These are phyloP conservation scores for Botryosphaeria agaves DNA, from an alignment of 2,329 filamentous ascomycete species.

Conservation along the genomic window DNA sequence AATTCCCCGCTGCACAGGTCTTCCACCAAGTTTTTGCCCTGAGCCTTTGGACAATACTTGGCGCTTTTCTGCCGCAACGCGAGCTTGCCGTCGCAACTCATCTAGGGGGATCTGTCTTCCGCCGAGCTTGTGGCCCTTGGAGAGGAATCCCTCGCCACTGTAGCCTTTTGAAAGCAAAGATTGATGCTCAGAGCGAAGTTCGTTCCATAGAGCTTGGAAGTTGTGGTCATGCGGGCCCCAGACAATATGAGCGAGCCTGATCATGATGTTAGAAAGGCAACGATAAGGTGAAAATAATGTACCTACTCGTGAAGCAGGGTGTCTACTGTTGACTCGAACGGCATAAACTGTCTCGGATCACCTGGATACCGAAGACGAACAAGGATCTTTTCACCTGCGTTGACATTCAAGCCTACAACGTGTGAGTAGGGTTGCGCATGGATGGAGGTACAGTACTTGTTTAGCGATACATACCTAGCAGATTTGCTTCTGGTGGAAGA, in stretches of 20 bases:
- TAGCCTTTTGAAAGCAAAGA: conserved; percentile 65
- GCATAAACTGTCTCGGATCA: conserved; percentile 61
- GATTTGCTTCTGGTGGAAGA: conserved; percentile 53
- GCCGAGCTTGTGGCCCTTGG: conserved; percentile 56
- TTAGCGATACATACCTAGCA: conserved; percentile 45
- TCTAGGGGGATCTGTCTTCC: conserved; percentile 45
- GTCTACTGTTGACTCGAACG: conserved; percentile 64
- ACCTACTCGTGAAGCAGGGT: conserved; percentile 77
- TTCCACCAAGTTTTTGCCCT: conserved; percentile 57
- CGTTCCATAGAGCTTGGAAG: conserved; percentile 78
- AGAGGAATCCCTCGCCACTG: conserved; percentile 77
- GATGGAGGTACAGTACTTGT: too few relatives aligned
- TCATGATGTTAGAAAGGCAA: too few relatives aligned
- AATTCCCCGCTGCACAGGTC: conserved; percentile 34
- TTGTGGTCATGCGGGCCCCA: conserved; percentile 66
- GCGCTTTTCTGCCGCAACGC: conserved; percentile 57
- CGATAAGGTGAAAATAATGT: not conserved
- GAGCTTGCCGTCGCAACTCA: conserved; percentile 59
- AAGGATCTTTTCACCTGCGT: conserved; percentile 61
- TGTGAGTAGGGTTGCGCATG: too few relatives aligned
- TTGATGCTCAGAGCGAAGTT: conserved; percentile 73
- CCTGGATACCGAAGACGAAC: conserved; percentile 62
- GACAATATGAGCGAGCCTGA: conserved; percentile 61
- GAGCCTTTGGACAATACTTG: conserved; percentile 39
- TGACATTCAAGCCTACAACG: conserved; percentile 52